Percentiles rank a stretch among this genome's conserved stretches.
Conservation (phyloP, 108 stramenopile genomes). For the Ochromonas danica region DNA sequence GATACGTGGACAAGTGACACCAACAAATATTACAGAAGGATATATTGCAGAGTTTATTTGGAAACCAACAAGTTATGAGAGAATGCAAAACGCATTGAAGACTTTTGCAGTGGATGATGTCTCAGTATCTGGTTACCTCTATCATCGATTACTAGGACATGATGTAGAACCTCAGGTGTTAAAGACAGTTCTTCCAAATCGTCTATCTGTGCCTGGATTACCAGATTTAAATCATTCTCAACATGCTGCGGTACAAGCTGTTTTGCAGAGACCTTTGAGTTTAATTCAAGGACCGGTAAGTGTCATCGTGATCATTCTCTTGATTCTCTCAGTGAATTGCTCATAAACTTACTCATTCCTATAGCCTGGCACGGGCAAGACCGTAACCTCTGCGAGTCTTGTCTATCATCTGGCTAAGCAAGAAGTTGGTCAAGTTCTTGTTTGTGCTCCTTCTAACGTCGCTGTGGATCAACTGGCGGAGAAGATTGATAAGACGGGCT, state of each 20-base stretch:
- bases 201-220: slow-evolving; percentile 80
- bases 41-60: slow-evolving; percentile 93
- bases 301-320: neutral
- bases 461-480: slow-evolving; percentile 97
- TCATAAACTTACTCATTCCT: neutral
- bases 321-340: neutral
- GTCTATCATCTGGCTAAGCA: slow-evolving; percentile 94
- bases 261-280: slow-evolving; percentile 82
- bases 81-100: slow-evolving; percentile 97
- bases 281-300: slow-evolving; percentile 87
- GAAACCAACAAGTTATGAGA: slow-evolving; percentile 90
- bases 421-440: slow-evolving; percentile 75
- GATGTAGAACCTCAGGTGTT: slow-evolving; percentile 85
- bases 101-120: slow-evolving; percentile 96
- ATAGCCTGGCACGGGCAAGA: slow-evolving; percentile 88
- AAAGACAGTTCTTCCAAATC: slow-evolving; percentile 45
- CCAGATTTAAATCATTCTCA: slow-evolving; percentile 93
- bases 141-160: slow-evolving; percentile 93
- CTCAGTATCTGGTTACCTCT: slow-evolving; percentile 91
- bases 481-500: slow-evolving; percentile 90
- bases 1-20: slow-evolving; percentile 56
- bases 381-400: slow-evolving; percentile 89
- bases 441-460: slow-evolving; percentile 94
- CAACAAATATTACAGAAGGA: slow-evolving; percentile 78
- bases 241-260: slow-evolving; percentile 77